Base-by-base conservation (phyloP, 768 basidiomycete genomes). In the Leucocoprinus leucothites region DNA sequence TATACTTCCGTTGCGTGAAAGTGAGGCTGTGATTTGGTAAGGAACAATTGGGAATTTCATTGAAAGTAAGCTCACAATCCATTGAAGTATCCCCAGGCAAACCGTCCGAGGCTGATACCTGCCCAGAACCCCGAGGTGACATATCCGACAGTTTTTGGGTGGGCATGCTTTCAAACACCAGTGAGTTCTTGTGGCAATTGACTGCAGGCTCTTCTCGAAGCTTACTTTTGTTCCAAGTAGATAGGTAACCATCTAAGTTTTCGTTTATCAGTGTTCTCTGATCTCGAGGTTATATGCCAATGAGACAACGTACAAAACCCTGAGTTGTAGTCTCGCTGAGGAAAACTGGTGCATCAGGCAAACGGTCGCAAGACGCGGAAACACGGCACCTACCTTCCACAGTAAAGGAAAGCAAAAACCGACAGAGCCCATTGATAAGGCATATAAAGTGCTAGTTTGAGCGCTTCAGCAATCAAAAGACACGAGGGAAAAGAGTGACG, bases 41-140 rank as follows among this genome's bases (percentile, higher is more conserved):
- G 36, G 8, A 35, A 48, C 13, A 24, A 8, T 13, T 5, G 28
- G n/a, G n/a, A 43, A 9, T 3, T 14, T 11, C 18, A 18, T 7
- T 31, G 53, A n/a, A 9, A 41, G n/a, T 49, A 34, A 13, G 62
- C 68, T 55, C 51, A 82, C 82, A 58, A 64, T 19, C 71, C 63
- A 4, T 75, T 70, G 51, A 72, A 69, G 60, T 73, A 76, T 3
- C 82, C 82, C 75, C 79, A 80, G 1, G 70, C 45, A 28, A 81
- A 69, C 19, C 82, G 76, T n/a, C 75, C 73, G 25, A 80, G 60
- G 1, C 75, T 76, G 53, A 80, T 73, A 1, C 82, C 82, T 34
- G 70, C 80, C 81, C 82, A 83, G 65, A 82, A 83, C 1, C 82
- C 81, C 35, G 78, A 78, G 1, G 78, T 75, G 3, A 81, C 80